A percentile compares a stretch with the other conserved stretches of the same genome.
These are phyloP conservation scores for Pouteria campechiana DNA, from an alignment of 179 eudicot species.

Conservation along the genomic window DNA sequence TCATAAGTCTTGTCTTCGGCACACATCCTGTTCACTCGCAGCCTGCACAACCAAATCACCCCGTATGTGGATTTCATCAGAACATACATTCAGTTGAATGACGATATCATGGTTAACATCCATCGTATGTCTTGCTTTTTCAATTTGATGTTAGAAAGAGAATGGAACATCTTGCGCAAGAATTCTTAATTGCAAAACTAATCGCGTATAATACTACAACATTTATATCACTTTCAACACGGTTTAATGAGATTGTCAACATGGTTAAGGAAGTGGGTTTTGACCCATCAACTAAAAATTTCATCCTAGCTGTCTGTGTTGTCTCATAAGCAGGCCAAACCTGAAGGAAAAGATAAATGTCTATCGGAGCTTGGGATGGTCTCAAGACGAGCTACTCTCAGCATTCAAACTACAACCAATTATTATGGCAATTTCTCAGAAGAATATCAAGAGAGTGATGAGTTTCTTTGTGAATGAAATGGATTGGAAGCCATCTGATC, in stretches of 20 bases:
- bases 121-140: not conserved
- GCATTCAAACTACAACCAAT: too few relatives aligned
- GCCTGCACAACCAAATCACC: not conserved
- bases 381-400: not conserved
- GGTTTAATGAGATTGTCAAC: not conserved
- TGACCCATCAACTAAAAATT: not conserved
- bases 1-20: conserved; percentile 3
- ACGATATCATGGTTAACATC: not conserved
- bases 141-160: not conserved
- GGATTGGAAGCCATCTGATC: not conserved
- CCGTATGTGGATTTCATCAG: not conserved
- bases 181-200: not conserved
- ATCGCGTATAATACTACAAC: not conserved
- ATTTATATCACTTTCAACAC: not conserved
- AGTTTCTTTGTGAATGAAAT: conserved; percentile 13
- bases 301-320: not conserved
- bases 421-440: too few relatives aligned
- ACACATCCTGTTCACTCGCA: not conserved
- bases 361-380: conserved; percentile 6
- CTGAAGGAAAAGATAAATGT: not conserved
- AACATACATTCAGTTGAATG: not conserved
- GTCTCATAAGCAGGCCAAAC: not conserved
- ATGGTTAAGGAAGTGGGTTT: conserved; percentile 4
- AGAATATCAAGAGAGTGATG: conserved; percentile 9
- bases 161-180: not conserved